These are phyloP conservation scores for Aureobasidium sp. DNA, from an alignment of 2,329 filamentous ascomycete species.

Conservation along the genomic window DNA sequence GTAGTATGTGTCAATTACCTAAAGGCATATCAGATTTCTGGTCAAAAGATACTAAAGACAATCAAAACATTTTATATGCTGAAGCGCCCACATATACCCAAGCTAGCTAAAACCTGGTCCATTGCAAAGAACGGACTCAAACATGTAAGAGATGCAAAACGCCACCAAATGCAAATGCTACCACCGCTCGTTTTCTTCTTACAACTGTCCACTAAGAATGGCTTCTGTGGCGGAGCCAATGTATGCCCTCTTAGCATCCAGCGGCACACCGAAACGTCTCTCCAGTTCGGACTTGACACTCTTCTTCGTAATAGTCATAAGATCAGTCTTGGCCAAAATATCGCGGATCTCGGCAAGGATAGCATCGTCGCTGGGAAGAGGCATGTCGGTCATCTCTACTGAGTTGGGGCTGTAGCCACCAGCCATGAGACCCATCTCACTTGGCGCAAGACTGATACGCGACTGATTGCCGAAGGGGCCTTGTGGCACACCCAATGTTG, in stretches of 20 bases:
- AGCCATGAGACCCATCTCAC: constrained; percentile 21
- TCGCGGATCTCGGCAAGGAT: constrained; percentile 90
- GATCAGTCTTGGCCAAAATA: constrained; percentile 80
- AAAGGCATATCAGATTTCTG: neutral
- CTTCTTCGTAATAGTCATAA: constrained; percentile 99
- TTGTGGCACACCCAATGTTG: constrained; percentile 5
- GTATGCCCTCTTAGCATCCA: constrained; percentile 85
- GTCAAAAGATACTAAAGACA: neutral
- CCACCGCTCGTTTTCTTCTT: neutral
- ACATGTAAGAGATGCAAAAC: constrained; percentile 1
- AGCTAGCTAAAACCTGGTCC: neutral
- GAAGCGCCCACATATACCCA: neutral
- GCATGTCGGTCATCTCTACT: constrained; percentile 65
- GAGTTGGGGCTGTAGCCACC: constrained; percentile 40
- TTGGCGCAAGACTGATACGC: constrained; percentile 69
- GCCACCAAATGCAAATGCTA: constrained; percentile 9
- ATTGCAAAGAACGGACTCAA: neutral
- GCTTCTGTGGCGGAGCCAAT: constrained; percentile 51
- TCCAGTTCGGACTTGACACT: constrained; percentile 91
- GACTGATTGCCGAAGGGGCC: constrained; percentile 40
- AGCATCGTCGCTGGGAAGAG: constrained; percentile 78
- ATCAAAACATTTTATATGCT: constrained; percentile 2
- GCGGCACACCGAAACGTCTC: constrained; percentile 74
- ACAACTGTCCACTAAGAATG: constrained; percentile 36
- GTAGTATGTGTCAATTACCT: neutral